These are phyloP conservation scores for Neoboletus brunneissimus DNA, from an alignment of 768 basidiomycete species.

Conservation along the genomic window DNA sequence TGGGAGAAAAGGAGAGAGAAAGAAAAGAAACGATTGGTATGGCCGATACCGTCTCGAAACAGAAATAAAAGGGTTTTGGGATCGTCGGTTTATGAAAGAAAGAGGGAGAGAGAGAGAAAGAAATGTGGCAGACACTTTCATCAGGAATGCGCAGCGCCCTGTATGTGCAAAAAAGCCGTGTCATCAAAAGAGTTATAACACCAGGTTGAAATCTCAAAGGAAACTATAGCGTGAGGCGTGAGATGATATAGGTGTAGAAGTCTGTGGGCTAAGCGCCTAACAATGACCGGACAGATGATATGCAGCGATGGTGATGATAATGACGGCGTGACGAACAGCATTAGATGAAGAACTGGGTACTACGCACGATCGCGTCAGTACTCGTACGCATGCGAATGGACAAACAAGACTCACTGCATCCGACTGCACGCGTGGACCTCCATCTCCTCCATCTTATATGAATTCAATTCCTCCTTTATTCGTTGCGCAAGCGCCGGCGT, in stretches of 20 bases:
- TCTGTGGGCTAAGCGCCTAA: constrained; percentile 32
- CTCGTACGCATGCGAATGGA: not conserved
- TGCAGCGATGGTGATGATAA: constrained; percentile 24
- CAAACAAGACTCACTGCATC: constrained; percentile 64
- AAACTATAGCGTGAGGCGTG: constrained; percentile 18
- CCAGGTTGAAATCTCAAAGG: constrained; percentile 21
- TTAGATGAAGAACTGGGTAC: constrained; percentile 90
- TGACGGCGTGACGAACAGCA: constrained; percentile 21
- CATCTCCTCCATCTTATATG: constrained; percentile 99
- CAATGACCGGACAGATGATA: constrained; percentile 26
- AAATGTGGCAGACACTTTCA: constrained; percentile 20
- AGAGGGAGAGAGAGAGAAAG: not conserved
- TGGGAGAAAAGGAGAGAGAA: not conserved
- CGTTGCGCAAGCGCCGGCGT: constrained; percentile 93
- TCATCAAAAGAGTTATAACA: constrained; percentile 24
- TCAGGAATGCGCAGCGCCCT: constrained; percentile 33
- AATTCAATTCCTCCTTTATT: constrained; percentile 98
- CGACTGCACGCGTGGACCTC: constrained; percentile 93
- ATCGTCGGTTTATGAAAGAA: not conserved
- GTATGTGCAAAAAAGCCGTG: constrained; percentile 21
- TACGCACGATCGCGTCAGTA: constrained; percentile 29
- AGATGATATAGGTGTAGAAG: constrained; percentile 23
- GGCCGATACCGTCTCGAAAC: constrained; percentile 13
- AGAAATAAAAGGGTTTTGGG: constrained; percentile 3
- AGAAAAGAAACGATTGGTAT: constrained; percentile 19